phyloP scores from a whole-genome alignment of 2,329 filamentous ascomycete species.

The Apiospora arundinis region DNA sequence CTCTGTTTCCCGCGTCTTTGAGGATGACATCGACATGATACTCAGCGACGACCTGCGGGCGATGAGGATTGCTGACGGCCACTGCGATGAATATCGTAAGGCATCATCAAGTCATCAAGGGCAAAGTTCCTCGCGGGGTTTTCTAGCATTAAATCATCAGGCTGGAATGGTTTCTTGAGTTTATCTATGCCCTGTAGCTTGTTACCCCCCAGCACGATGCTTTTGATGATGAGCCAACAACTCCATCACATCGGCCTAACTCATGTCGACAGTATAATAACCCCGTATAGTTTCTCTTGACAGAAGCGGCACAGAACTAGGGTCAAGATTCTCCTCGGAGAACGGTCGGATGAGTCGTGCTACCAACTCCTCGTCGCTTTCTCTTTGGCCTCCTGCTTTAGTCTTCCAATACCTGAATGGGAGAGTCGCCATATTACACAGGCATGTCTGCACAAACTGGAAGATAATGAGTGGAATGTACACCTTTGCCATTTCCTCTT shows the following conservation, averaged over 20 bases:
- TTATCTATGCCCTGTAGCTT: neutral
- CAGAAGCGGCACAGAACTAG: neutral
- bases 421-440: constrained; percentile 1
- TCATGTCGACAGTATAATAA: neutral
- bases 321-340: neutral
- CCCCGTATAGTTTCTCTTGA: neutral
- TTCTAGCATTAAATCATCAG: no score
- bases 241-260: neutral
- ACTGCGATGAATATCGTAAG: neutral
- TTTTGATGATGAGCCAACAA: neutral
- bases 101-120: neutral
- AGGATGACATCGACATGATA: neutral
- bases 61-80: no score
- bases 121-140: no score
- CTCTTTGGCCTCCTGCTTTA: neutral
- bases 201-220: neutral
- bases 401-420: constrained; percentile 9
- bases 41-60: neutral
- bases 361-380: neutral
- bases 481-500: constrained; percentile 2
- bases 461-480: neutral
- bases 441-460: neutral
- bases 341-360: neutral
- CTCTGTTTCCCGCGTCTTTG: neutral
- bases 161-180: neutral